Base-by-base conservation (phyloP, 2,329 filamentous ascomycete genomes). In the Pseudocercospora fuligena region DNA sequence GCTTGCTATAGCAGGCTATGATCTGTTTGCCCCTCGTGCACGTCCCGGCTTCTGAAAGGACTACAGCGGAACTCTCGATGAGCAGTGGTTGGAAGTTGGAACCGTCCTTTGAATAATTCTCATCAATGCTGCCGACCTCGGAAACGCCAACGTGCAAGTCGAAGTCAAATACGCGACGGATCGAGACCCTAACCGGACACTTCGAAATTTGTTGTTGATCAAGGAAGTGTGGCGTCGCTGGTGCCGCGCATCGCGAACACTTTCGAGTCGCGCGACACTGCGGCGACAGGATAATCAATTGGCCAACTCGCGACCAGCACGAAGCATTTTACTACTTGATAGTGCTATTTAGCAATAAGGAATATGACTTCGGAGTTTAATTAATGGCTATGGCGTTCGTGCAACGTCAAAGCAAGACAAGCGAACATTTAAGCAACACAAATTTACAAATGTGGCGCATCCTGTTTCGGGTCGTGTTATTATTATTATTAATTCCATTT, bases 131-230 rank as follows among this genome's bases (percentile, higher is more conserved):
- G 25, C 51, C 51, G 25, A 56, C 51, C 51, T 56, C 51, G 51
- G 51, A 19, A 56, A 31, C 23, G 25, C 23, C 51, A 56, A 56
- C 51, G 51, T 31, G 51, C 51, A 31, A 54, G 49, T 25, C 23
- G 49, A 54, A 54, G 23, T 56, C 25, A 56, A 33, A 27, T 33
- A 31, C 51, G 51, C 51, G 51, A 31, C 51, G 23, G 51, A n/a
- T 33, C 12, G 16, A 25, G 14, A 25, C 12, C 25, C 25, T 25
- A 16, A 54, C 49, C 49, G 23, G 14, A 29, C 3, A 16, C 19
- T n/a, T 54, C 23, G 49, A 54, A 25, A 25, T 54, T 54, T 54
- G 23, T 21, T 29, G 49, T 54, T 25, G 49, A 54, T 54, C 49
- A 3, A 54, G 49, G 49, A 54, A 54, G 25, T 27, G 49, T 54